A percentile compares a stretch with the other conserved stretches of the same genome.
phyloP scores from a whole-genome alignment of 1,284 basidiomycete species.

The Trichosporon asahii region DNA sequence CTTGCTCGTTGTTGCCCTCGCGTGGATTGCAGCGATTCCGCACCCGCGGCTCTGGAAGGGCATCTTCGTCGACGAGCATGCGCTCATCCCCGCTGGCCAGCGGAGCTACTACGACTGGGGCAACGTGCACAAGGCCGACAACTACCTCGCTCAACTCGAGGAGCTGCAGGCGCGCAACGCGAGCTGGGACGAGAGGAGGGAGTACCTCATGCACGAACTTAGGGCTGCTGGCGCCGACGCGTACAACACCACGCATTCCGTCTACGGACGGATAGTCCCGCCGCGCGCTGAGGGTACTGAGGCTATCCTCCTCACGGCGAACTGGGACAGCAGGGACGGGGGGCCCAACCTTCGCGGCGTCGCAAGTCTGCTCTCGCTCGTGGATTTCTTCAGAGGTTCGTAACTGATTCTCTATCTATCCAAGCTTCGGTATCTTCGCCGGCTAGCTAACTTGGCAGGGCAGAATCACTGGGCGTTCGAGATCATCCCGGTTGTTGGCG shows the following conservation, averaged over 20 bases:
- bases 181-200: conserved; percentile 59
- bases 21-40: conserved; percentile 73
- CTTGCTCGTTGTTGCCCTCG: conserved; percentile 63
- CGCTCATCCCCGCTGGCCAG: conserved; percentile 83
- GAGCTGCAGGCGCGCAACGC: conserved; percentile 60
- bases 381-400: conserved; percentile 75
- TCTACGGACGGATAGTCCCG: conserved; percentile 75
- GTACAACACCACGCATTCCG: conserved; percentile 52
- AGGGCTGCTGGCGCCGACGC: conserved; percentile 28
- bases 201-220: conserved; percentile 26
- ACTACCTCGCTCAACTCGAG: conserved; percentile 68
- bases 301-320: conserved; percentile 82
- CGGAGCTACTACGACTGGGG: conserved; percentile 83
- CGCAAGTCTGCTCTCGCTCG: conserved; percentile 75
- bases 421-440: background rate
- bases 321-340: conserved; percentile 67
- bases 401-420: conserved; percentile 10
- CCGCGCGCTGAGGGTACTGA: conserved; percentile 86
- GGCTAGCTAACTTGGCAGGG: conserved; percentile 54
- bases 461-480: conserved; percentile 94
- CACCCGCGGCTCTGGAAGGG: conserved; percentile 61
- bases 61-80: conserved; percentile 89
- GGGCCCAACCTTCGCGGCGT: conserved; percentile 76
- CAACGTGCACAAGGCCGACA: conserved; percentile 78
- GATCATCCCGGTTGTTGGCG: conserved; percentile 82